Base-by-base conservation (phyloP, 768 basidiomycete genomes). In the Boletellus ananiceps region DNA sequence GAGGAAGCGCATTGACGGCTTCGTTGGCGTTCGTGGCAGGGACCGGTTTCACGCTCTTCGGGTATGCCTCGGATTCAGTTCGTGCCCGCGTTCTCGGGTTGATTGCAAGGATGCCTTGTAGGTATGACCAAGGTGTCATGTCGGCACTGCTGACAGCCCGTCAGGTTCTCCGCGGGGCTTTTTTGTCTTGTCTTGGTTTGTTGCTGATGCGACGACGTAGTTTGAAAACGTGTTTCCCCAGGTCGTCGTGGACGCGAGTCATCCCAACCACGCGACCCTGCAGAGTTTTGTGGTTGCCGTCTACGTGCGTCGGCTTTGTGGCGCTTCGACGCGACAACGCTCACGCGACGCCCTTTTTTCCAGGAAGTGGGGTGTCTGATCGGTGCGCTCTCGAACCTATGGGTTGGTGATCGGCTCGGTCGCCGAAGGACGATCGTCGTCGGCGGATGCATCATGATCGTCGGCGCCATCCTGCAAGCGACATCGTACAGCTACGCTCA, bases 81-180 rank as follows among this genome's bases (percentile, higher is more conserved):
- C 19, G 27, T 18, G 14, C 43, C 3, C 19, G 32, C 16, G 18
- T 29, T 4, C 40, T 48, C 4, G 39, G 36, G 29, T 40, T 58
- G 38, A 52, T 42, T 15, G 13, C 2, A 21, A 18, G 18, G 23
- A 23, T 38, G 7, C 31, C 13, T 34, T 46, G 44, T 45, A 81
- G 80, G 23, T 84, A 83, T 65, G 83, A 84, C 57, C 84, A 84
- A 59, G 83, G 82, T 37, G 83, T 84, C 29, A 82, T 85, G 82
- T 78, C 77, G n/a, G 80, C 82, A 15, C 68, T 84, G 18, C 64
- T 85, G 42, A 82, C 77, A 4, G 76, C 83, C 0, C 67, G 69
- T 40, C 75, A 79, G 69, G 78, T 79, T 48, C 18, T 46, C 19
- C 32, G 33, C 29, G 9, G 27, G 5, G 4, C 11, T 45, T 45